phyloP scores from a whole-genome alignment of 2,329 filamentous ascomycete genomes.

The Pestalotiopsis sp. region DNA sequence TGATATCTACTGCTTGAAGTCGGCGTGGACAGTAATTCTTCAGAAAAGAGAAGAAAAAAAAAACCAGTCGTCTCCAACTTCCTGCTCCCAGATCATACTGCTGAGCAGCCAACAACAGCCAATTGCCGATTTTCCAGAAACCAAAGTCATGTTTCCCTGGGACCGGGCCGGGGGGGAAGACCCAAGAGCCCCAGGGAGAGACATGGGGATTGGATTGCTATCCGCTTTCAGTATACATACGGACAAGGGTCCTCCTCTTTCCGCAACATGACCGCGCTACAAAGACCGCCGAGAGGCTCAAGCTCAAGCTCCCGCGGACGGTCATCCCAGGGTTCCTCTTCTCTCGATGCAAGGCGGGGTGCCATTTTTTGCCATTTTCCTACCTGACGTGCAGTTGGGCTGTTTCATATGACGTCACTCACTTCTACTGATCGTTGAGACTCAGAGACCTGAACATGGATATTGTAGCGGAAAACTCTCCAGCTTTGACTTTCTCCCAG shows the following conservation, averaged over 20 bases:
- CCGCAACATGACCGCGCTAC: background rate
- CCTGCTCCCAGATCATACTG: background rate
- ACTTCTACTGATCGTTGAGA: background rate
- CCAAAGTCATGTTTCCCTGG: background rate
- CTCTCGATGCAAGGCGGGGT: background rate
- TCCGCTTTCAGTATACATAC: background rate
- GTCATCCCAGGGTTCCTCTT: background rate
- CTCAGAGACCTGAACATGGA: background rate
- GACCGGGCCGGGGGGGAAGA: background rate
- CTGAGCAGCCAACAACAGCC: background rate
- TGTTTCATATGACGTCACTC: background rate
- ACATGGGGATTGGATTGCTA: background rate
- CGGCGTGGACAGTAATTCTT: too few relatives aligned
- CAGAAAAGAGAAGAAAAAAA: too few relatives aligned
- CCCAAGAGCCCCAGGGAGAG: background rate
- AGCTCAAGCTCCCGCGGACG: background rate
- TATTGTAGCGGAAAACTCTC: background rate
- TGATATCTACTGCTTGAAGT: background rate
- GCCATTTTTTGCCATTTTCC: background rate
- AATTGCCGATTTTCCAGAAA: background rate
- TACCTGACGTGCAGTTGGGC: background rate
- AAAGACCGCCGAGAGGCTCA: background rate
- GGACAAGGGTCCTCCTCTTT: slow-evolving; percentile 4
- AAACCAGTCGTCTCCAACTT: too few relatives aligned
- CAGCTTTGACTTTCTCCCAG: background rate